Base-by-base conservation (phyloP, 345 rosid genomes). In the Lumnitzera racemosa region DNA sequence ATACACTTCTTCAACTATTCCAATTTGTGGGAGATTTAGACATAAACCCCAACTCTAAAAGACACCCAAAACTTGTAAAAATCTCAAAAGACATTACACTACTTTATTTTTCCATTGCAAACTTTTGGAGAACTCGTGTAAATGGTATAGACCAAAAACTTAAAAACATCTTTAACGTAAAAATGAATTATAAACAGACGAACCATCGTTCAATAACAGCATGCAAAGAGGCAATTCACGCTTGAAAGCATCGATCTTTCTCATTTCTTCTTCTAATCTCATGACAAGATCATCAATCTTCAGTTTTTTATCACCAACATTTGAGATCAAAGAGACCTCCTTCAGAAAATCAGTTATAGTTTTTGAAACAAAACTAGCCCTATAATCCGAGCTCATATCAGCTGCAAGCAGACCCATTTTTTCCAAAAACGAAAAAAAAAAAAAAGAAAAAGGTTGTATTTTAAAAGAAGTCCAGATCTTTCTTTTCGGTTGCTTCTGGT, bases 191-290 rank as follows among this genome's bases (percentile, higher is more conserved):
- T 20, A 53, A 24, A 16, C 24, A 59, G 67, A 78, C 88, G 27
- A 70, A 94, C 97, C 97, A 71, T 90, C 81, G 51, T 80, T 86
- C 67, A 94, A 49, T 58, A 94, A 80, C 59, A 90, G 74, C 78
- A 94, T 75, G 70, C 78, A 89, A 48, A 87, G 80, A 73, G 99
- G 99, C 49, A 94, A 84, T 83, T 94, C 86, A 58, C 91, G 91
- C 55, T 83, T 75, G 63, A 77, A 85, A 16, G 80, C 85, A 46
- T 89, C 82, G 74, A 92, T 88, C 88, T 90, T 94, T 29, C 59
- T 74, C 82, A 80, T 66, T 67, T 94, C 99, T 47, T 76, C 95
- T 69, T 88, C 87, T 69, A 94, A 82, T 24, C 75, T 70, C 56
- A 72, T 65, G 43, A 92, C 60, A 60, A 85, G 81, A 27, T 72